Evolutionary conservation across 2,329 filamentous ascomycete species (phyloP), one percentile per base, ranked within the genome.

Genomic region (Gremmenia infestans): DNA sequence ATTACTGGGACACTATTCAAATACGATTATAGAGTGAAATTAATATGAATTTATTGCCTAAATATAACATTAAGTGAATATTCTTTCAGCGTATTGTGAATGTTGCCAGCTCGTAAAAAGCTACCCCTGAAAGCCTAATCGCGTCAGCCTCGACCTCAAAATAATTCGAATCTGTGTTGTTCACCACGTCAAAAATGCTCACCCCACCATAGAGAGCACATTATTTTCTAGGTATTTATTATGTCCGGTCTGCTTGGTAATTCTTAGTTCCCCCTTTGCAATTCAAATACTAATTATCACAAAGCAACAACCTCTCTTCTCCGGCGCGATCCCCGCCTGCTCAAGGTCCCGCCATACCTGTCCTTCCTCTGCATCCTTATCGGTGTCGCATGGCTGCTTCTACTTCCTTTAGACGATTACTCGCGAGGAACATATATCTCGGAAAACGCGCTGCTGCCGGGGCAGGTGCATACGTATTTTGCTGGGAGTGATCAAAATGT

Each of bases 391-490:
- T 99, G 93, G 90, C 84, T 99, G 14, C 82, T 97, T 22, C 79
- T 97, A 35, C 82, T 99, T 1, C 94, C 94, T 2, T 80, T 97
- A 52, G 82, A 97, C 72, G 83, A 92, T 63, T 96, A 97, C 76
- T 96, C 91, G 50, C 85, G 94, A 62, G 81, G 83, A 58, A 99
- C 93, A 1, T 99, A 99, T 72, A 94, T 99, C 56, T 97, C 93
- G 45, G 94, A 99, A 72, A 99, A 99, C 71, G 94, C 94, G 11
- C 83, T 99, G 36, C 78, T 99, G 14, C 94, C 94, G 0, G 94
- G 92, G 2, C 94, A 99, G 73, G 94, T 97, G 8, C 93, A 97
- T 74, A 96, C 94, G 1, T 99, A 99, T 73, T 99, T 99, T 70
- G 87, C 89, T 6, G 94, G 94, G 17, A 96, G 91, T 72, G 94